Base-by-base conservation (phyloP, 352 stramenopile species). In the Phytophthora sojae region DNA sequence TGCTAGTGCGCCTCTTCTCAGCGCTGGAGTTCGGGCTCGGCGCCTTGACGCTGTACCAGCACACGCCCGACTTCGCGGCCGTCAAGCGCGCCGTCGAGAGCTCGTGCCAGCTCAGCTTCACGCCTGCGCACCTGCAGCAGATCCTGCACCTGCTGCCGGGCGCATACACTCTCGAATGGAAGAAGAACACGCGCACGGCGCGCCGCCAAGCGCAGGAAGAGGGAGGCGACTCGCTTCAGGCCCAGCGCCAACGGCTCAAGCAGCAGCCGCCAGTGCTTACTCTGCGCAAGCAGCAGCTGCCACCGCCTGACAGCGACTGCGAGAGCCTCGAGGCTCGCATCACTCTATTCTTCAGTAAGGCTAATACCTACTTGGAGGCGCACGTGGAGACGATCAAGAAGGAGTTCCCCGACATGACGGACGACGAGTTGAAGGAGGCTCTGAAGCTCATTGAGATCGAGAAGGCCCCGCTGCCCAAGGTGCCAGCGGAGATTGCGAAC, bases 1-100 rank as follows among this genome's bases (percentile, higher is more conserved):
- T 79, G 23, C 72, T 94, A 6, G 72, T 78, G 53, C 77, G 82
- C 58, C 71, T 94, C 29, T 92, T 93, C 59, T 85, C 79, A 21
- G 83, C 88, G 19, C 59, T 94, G 25, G 86, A 94, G 69, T 94
- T 95, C 49, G 78, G 82, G 0, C 76, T 95, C 26, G 88, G 77
- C 56, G 81, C 88, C 8, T 71, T 94, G 25, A 83, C 76, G 61
- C 65, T 95, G 37, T 94, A 94, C 64, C 85, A 95, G 49, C 86
- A 82, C 64, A 86, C 86, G 21, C 69, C 88, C 12, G 80, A 85
- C 52, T 92, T 92, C 21, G 76, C 80, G 7, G 70, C 82, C 9
- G 75, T 91, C 54, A 91, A 92, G 58, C 82, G 68, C 37, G 75
- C 88, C 1, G 72, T 93, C 35, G 88, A 94, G 73, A 90, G 79